A percentile compares a stretch with the other conserved stretches of the same genome.
These are phyloP conservation scores for Crithidia sp. DNA, from an alignment of 208 protist genomes.

Conservation along the genomic window DNA sequence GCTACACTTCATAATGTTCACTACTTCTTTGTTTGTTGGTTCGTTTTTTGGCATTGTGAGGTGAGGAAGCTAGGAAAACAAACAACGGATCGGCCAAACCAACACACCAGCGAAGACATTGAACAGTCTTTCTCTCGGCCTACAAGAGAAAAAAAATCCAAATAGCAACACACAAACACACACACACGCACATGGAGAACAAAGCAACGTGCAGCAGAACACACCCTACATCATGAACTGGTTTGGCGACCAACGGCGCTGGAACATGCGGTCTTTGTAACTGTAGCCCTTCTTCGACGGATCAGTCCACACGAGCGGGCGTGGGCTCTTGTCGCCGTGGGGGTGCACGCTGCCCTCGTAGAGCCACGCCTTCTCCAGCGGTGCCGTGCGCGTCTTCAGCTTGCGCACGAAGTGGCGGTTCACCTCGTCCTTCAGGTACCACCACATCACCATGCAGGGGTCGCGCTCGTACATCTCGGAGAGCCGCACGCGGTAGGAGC, in stretches of 20 bases:
- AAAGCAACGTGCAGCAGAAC: neutral
- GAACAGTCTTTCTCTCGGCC: no score
- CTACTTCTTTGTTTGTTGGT: no score
- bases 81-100: no score
- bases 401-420: constrained; percentile 92
- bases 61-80: neutral
- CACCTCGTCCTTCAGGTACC: constrained; percentile 91
- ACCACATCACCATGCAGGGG: constrained; percentile 94
- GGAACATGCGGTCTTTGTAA: constrained; percentile 85
- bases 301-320: constrained; percentile 86
- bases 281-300: constrained; percentile 53
- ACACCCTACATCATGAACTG: constrained; percentile 65
- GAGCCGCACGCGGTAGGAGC: constrained; percentile 90
- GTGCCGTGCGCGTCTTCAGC: constrained; percentile 87
- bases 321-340: constrained; percentile 85
- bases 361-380: constrained; percentile 93
- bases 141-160: no score
- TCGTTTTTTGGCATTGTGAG: neutral
- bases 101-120: no score
- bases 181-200: neutral
- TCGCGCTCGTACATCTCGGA: constrained; percentile 94
- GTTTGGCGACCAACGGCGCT: constrained; percentile 85
- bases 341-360: constrained; percentile 90
- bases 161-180: neutral
- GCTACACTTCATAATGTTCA: no score